Evolutionary conservation across 139 green algal species (phyloP), one percentile per base, ranked within the genome.

Genomic region (Asterochloris sp.): DNA sequence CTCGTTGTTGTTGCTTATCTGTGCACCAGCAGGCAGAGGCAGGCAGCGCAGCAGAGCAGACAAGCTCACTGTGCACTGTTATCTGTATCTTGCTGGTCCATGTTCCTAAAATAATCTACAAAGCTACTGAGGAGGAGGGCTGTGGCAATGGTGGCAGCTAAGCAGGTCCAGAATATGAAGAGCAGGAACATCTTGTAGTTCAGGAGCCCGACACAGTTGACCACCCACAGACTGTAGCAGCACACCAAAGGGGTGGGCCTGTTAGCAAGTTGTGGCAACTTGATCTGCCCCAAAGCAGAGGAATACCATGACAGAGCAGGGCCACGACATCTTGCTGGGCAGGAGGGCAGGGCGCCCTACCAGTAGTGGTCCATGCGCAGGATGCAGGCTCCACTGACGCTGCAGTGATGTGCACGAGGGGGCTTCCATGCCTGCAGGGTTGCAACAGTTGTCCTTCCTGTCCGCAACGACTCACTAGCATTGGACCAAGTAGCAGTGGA

Each of bases 121-220:
- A 92, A 87, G 13, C 87, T 77, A 60, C 61, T 29, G 9, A 88
- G 16, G 28, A 92, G 81, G 73, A 88, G 78, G 11, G 38, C 81
- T 12, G 87, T 76, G 9, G 85, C 89, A 29, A 90, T 29, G 0
- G 82, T 23, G 54, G 80, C 92, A 4, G 85, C 90, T 19, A 94
- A 13, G 26, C 85, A 89, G 0, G 90, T 92, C 80, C 94, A 98
- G 0, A 88, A 61, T 21, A 99, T 83, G 85, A 99, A 99, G 13
- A 98, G 90, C 27, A 98, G 84, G 87, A 99, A 99, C 80, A 87
- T 88, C 89, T 99, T 99, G 91, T 98, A 98, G 87, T 99, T 99
- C 27, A 95, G 83, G 67, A 97, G 87, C 12, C 96, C 96, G 11
- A 99, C 94, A 69, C 90, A 97, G 87, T 98, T 98, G 61, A 95